phyloP scores from a whole-genome alignment of 768 basidiomycete genomes.

The Pisolithus sp. region DNA sequence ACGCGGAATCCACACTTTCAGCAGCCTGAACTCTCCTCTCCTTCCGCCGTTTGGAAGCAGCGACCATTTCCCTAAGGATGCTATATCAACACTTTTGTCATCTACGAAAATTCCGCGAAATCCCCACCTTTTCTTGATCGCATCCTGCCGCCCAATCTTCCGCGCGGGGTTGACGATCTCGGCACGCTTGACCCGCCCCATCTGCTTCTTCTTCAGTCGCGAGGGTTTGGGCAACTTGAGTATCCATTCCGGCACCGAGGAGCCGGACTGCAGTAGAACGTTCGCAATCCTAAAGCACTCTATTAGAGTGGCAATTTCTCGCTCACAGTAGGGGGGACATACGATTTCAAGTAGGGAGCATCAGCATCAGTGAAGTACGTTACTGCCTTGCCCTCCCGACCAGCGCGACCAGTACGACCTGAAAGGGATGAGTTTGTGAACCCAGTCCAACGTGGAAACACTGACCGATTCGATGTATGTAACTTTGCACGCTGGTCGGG shows the following conservation, averaged over 20 bases:
- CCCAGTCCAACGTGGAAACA: background rate
- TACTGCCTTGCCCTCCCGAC: slow-evolving; percentile 84
- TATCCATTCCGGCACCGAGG: slow-evolving; percentile 90
- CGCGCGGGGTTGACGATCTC: slow-evolving; percentile 69
- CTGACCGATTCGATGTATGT: slow-evolving; percentile 89
- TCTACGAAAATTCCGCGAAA: background rate
- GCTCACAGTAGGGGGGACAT: slow-evolving; percentile 19
- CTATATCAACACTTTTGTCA: background rate
- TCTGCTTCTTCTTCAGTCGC: slow-evolving; percentile 76
- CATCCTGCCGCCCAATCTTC: slow-evolving; percentile 60
- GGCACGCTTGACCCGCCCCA: slow-evolving; percentile 79
- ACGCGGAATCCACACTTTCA: background rate
- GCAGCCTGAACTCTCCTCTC: slow-evolving; percentile 22
- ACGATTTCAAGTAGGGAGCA: slow-evolving; percentile 87
- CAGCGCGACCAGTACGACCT: slow-evolving; percentile 95
- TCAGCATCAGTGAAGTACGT: slow-evolving; percentile 97
- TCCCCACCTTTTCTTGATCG: slow-evolving; percentile 64
- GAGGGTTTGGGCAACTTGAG: slow-evolving; percentile 89
- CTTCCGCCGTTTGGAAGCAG: slow-evolving; percentile 64
- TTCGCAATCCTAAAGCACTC: slow-evolving; percentile 71
- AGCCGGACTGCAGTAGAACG: slow-evolving; percentile 90
- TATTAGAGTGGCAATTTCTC: slow-evolving; percentile 6
- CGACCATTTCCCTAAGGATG: slow-evolving; percentile 64
- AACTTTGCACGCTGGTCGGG: slow-evolving; percentile 91
- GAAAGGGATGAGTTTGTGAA: slow-evolving; percentile 3